These are phyloP conservation scores for Mycena albidolilacea DNA, from an alignment of 768 basidiomycete genomes.

Conservation along the genomic window DNA sequence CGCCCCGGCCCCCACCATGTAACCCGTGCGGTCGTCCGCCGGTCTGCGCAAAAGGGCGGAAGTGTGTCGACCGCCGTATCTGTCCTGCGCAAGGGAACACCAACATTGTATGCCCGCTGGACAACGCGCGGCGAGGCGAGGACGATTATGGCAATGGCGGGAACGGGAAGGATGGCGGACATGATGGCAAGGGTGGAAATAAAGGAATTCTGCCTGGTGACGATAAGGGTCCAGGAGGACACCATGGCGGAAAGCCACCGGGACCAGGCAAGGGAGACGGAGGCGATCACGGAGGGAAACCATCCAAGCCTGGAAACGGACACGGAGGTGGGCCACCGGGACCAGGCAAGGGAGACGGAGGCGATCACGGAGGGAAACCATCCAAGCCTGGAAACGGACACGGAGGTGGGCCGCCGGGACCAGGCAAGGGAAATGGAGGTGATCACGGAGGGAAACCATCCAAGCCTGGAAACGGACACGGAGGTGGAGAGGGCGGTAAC, in stretches of 20 bases:
- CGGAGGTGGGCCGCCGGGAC: neutral
- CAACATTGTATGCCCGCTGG: neutral
- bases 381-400: neutral
- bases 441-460: neutral
- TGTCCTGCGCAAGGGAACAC: constrained; percentile 6
- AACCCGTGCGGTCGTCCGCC: neutral
- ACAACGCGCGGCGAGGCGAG: neutral
- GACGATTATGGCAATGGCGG: neutral
- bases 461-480: no score
- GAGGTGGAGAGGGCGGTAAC: neutral
- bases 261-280: neutral
- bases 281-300: neutral
- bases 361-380: neutral
- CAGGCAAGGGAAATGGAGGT: neutral
- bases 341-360: neutral
- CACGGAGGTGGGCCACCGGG: neutral
- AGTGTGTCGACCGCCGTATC: constrained; percentile 14
- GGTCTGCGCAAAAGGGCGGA: constrained; percentile 12
- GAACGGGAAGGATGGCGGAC: neutral
- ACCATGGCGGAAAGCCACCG: neutral
- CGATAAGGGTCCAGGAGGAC: neutral
- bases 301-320: neutral
- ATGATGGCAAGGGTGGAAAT: neutral
- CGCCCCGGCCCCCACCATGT: neutral
- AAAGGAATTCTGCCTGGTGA: neutral